These are phyloP conservation scores for Auricularia heimuer DNA, from an alignment of 768 basidiomycete species.

Conservation along the genomic window DNA sequence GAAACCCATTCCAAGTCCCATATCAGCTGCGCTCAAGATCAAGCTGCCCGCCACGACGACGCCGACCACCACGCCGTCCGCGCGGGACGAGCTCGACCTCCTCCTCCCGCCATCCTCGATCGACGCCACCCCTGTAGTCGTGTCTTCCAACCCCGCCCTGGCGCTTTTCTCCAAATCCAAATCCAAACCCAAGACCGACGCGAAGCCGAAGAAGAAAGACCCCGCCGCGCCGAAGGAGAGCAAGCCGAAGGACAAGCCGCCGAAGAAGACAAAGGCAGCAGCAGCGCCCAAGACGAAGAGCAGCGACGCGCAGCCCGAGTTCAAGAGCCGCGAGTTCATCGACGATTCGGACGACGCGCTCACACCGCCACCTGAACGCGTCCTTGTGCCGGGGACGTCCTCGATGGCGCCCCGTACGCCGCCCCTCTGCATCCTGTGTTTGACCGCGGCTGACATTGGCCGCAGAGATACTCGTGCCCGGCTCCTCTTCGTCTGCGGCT, in stretches of 20 bases:
- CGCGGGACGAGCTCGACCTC: no score
- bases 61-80: no score
- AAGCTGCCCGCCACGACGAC: no score
- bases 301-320: constrained; percentile 11
- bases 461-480: not conserved
- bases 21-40: no score
- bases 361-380: constrained; percentile 6
- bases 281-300: constrained; percentile 22
- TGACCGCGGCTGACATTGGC: no score
- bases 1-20: no score
- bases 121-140: not conserved
- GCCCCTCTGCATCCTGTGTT: no score
- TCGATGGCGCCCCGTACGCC: not conserved
- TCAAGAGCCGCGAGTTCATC: constrained; percentile 38
- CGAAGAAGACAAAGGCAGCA: constrained; percentile 19
- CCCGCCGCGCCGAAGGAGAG: not conserved
- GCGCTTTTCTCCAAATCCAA: not conserved
- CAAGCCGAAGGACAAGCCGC: constrained; percentile 4
- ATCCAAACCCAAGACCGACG: not conserved
- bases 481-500: not conserved
- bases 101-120: not conserved
- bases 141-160: not conserved
- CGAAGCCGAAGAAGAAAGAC: not conserved
- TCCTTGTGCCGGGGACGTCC: not conserved
- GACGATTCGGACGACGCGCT: constrained; percentile 24